Conservation (phyloP, 805 yeast genomes). For the Tetrapisispora pingtungensis region DNA sequence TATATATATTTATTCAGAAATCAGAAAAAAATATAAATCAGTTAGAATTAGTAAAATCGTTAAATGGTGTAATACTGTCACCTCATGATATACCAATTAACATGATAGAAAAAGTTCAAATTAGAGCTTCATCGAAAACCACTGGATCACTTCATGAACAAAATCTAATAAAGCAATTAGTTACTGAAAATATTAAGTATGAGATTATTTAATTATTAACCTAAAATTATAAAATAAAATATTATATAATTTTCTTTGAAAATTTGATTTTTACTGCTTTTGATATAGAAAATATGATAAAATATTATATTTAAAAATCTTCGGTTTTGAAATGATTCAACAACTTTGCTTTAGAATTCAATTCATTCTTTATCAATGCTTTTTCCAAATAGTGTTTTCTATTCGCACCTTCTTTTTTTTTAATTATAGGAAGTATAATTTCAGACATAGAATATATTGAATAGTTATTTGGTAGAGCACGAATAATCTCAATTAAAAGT, state of each 20-base stretch:
- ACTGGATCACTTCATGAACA: neutral
- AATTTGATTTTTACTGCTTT: too few relatives aligned
- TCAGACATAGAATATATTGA: slow-evolving; percentile 9
- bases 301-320: neutral
- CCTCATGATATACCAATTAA: slow-evolving; percentile 39
- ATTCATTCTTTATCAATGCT: slow-evolving; percentile 16
- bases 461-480: slow-evolving; percentile 12
- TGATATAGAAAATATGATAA: too few relatives aligned
- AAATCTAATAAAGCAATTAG: slow-evolving; percentile 3
- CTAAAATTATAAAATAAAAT: too few relatives aligned
- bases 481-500: slow-evolving; percentile 8
- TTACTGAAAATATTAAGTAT: slow-evolving; percentile 4
- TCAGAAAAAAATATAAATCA: slow-evolving; percentile 34
- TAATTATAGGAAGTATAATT: slow-evolving; percentile 10
- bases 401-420: slow-evolving; percentile 5
- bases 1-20: slow-evolving; percentile 54
- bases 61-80: slow-evolving; percentile 66
- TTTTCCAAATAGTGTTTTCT: slow-evolving; percentile 13
- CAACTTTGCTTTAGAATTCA: slow-evolving; percentile 6
- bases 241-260: too few relatives aligned
- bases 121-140: slow-evolving; percentile 4
- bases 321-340: neutral
- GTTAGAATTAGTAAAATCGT: slow-evolving; percentile 44
- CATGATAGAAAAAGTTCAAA: slow-evolving; percentile 17
- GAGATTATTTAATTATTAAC: neutral